A percentile compares a stretch with the other conserved stretches of the same genome.
phyloP scores from a whole-genome alignment of 1,139 yeast genomes.

The Hanseniaspora sp. region DNA sequence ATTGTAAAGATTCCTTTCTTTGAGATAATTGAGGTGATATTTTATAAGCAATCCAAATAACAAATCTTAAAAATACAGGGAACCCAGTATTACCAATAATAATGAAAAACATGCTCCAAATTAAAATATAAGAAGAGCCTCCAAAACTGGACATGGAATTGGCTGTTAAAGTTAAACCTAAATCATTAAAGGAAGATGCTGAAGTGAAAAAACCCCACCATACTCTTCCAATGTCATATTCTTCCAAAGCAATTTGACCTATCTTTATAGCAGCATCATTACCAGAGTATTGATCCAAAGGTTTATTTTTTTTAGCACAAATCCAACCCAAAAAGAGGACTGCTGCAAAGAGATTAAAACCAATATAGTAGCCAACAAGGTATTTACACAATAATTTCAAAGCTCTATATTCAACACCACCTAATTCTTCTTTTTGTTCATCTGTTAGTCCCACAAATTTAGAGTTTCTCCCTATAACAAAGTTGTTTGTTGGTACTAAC shows the following conservation, averaged over 20 bases:
- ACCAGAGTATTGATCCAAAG: neutral
- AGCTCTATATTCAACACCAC: constrained; percentile 94
- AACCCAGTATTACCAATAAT: constrained; percentile 90
- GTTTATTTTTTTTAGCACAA: constrained; percentile 21
- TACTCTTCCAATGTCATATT: constrained; percentile 53
- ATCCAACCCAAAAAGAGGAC: constrained; percentile 60
- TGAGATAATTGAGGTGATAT: constrained; percentile 55
- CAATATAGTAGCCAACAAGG: constrained; percentile 56
- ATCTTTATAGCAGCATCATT: constrained; percentile 29
- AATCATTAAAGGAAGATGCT: constrained; percentile 67
- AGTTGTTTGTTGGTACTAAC: constrained; percentile 23
- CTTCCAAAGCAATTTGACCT: constrained; percentile 32
- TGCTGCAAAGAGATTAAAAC: constrained; percentile 56
- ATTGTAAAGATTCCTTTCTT: constrained; percentile 67
- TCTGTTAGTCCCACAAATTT: constrained; percentile 73
- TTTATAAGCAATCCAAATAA: constrained; percentile 70
- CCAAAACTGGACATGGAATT: constrained; percentile 64
- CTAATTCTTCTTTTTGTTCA: constrained; percentile 82
- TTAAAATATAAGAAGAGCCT: constrained; percentile 50
- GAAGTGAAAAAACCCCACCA: constrained; percentile 93
- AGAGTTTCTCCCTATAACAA: constrained; percentile 75
- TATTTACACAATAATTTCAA: constrained; percentile 63
- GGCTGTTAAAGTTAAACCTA: constrained; percentile 71
- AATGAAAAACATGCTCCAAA: constrained; percentile 56
- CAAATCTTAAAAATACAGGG: constrained; percentile 65